Percentiles rank a stretch among this genome's conserved stretches.
Conservation (phyloP, 768 basidiomycete species). For the Kwoniella botswanensis region DNA sequence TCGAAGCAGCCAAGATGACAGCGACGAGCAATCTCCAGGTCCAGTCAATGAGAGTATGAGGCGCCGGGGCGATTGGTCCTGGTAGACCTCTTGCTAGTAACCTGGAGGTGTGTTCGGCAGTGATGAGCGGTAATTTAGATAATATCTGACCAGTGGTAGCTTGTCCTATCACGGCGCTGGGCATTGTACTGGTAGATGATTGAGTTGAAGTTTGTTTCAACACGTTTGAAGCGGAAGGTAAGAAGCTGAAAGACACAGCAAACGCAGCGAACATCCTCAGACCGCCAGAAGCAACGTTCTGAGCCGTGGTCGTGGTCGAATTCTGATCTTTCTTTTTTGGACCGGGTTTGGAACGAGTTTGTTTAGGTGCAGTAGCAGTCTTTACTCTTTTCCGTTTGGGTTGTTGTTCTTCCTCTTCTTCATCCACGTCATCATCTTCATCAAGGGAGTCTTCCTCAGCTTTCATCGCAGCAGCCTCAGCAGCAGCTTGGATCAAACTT, state of each 20-base stretch:
- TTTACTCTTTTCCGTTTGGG: conserved; percentile 38
- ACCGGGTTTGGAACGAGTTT: conserved; percentile 21
- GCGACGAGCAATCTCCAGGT: conserved; percentile 48
- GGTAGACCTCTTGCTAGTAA: conserved; percentile 40
- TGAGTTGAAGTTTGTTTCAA: conserved; percentile 20
- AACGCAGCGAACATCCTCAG: conserved; percentile 51
- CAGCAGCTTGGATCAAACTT: conserved; percentile 26
- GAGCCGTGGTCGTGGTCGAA: conserved; percentile 7
- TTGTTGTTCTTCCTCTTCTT: conserved; percentile 40
- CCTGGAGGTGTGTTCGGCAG: conserved; percentile 48
- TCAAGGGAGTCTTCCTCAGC: conserved; percentile 23
- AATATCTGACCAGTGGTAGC: conserved; percentile 42
- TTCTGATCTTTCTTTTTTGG: conserved; percentile 26
- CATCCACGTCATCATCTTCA: conserved; percentile 32
- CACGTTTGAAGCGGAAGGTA: conserved; percentile 46
- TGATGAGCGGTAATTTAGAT: conserved; percentile 45
- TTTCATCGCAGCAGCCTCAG: conserved; percentile 21
- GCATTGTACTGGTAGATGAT: conserved; percentile 13
- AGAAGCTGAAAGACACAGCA: conserved; percentile 48
- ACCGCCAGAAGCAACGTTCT: conserved; percentile 17
- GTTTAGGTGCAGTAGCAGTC: conserved; percentile 12
- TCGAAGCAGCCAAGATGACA: conserved; percentile 35
- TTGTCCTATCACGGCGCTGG: neutral
- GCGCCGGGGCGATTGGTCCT: conserved; percentile 30
- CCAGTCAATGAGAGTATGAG: conserved; percentile 50